These are phyloP conservation scores for Anthracocystis panici-leucophaei DNA, from an alignment of 1,284 basidiomycete genomes.

Conservation along the genomic window DNA sequence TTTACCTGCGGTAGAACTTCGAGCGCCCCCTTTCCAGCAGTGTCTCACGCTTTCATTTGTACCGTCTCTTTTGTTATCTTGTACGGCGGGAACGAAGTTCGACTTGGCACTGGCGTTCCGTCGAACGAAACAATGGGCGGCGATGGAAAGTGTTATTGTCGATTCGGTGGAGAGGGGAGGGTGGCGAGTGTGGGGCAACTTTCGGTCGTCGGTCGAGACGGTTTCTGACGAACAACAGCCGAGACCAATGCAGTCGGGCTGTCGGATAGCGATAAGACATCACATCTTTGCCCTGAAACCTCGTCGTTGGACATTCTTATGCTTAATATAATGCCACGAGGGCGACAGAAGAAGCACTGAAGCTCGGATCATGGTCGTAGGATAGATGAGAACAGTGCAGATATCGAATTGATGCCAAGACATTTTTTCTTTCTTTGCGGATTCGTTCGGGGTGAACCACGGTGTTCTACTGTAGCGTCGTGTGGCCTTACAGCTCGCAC, in stretches of 20 bases:
- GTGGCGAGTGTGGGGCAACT: not conserved
- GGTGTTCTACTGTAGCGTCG: slow-evolving; percentile 6
- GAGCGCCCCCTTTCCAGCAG: too few species aligned
- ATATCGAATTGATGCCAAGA: slow-evolving; percentile 11
- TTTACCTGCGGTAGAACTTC: too few species aligned
- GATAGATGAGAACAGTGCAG: not conserved
- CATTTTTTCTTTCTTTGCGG: not conserved
- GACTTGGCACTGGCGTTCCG: too few species aligned
- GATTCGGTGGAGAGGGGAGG: not conserved
- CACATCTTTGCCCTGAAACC: not conserved
- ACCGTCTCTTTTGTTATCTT: too few species aligned
- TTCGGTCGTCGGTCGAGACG: slow-evolving; percentile 6
- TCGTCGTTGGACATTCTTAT: not conserved
- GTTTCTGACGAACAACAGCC: not conserved
- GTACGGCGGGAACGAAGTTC: too few species aligned
- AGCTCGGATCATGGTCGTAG: too few species aligned
- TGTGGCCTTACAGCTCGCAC: slow-evolving; percentile 15
- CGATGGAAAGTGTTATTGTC: not conserved
- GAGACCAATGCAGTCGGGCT: not conserved
- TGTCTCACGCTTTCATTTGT: too few species aligned
- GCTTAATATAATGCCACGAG: not conserved
- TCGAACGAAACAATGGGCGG: too few species aligned
- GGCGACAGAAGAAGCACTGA: not conserved
- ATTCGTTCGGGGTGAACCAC: not conserved
- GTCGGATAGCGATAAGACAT: slow-evolving; percentile 1